phyloP scores from a whole-genome alignment of 768 basidiomycete species.

The Suillus subluteus region DNA sequence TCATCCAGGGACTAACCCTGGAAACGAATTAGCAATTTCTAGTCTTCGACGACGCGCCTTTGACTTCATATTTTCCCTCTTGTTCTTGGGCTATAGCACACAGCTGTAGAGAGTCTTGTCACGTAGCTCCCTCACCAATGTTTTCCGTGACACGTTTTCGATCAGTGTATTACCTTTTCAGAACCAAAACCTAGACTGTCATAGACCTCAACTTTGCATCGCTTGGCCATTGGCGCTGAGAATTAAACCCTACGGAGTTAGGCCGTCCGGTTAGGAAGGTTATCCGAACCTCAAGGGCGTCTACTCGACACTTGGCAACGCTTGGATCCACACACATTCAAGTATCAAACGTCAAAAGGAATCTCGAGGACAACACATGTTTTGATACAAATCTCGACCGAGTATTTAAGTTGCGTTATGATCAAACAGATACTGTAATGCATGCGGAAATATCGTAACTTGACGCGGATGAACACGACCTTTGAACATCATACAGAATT shows the following conservation, averaged over 20 bases:
- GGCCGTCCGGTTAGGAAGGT: too few species aligned
- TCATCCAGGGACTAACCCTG: constrained; percentile 7
- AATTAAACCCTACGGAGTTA: constrained; percentile 1
- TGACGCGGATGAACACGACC: constrained; percentile 6
- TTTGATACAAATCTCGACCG: constrained; percentile 7
- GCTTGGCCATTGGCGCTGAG: not conserved
- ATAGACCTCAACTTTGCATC: not conserved
- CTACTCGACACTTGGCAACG: not conserved
- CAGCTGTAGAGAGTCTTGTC: not conserved
- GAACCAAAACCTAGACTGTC: constrained; percentile 1
- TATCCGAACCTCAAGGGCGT: not conserved
- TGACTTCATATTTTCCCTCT: not conserved
- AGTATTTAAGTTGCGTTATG: constrained; percentile 10
- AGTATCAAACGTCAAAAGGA: too few species aligned
- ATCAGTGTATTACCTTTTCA: not conserved
- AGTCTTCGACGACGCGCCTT: not conserved
- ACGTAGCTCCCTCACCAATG: not conserved
- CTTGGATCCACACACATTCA: not conserved
- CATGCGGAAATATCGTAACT: constrained; percentile 8
- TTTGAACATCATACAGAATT: constrained; percentile 10
- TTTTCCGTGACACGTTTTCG: not conserved
- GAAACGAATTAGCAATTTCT: constrained; percentile 4
- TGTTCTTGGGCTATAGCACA: not conserved
- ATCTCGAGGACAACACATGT: not conserved
- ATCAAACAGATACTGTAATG: constrained; percentile 9